Base-by-base conservation (phyloP, 192 early-diverging fungal genomes). In the Thoreauomyces humboldtii region DNA sequence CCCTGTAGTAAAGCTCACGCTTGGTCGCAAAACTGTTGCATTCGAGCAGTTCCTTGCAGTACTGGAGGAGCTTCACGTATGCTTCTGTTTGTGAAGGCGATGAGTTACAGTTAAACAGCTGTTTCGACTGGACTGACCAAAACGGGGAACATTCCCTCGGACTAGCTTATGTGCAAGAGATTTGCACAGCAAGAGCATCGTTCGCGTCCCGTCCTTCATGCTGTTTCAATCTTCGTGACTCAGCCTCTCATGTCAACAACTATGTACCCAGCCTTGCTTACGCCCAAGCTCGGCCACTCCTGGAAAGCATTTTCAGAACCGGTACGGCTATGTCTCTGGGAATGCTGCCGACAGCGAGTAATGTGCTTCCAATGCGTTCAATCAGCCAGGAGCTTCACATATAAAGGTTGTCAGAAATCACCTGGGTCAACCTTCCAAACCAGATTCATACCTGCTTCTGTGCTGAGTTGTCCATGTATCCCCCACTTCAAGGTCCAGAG, bases 1-100 rank as follows among this genome's bases (percentile, higher is more conserved):
- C 59, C 1, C 67, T 58, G 37, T 76, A 76, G 31, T 58, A 76
- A 15, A 76, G 37, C 17, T 74, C 74, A 12, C 74, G 52, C 47
- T 76, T 76, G 7, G 74, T 76, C 25, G 71, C 74, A 32, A 46
- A 55, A 19, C 48, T 57, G 24, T 63, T 45, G 5, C 17, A 6
- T 11, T 41, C 38, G 33, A 76, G 56, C 12, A 76, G 53, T 5
- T 69, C 54, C 17, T 29, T 27, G 15, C 34, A 43, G 41, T 61
- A 44, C 47, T 75, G 61, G 38, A 76, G 67, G 27, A 66, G 29
- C 25, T 34, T n/a, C 54, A 59, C 37, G 43, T 66, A 56, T 24
- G 58, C 33, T 9, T 37, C 64, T 66, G 59, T 22, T 61, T 44
- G 12, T 17, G 17, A 36, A 24, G n/a, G 17, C 41, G 17, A 63